phyloP scores from a whole-genome alignment of 345 rosid species.

The Melaleuca alternifolia region DNA sequence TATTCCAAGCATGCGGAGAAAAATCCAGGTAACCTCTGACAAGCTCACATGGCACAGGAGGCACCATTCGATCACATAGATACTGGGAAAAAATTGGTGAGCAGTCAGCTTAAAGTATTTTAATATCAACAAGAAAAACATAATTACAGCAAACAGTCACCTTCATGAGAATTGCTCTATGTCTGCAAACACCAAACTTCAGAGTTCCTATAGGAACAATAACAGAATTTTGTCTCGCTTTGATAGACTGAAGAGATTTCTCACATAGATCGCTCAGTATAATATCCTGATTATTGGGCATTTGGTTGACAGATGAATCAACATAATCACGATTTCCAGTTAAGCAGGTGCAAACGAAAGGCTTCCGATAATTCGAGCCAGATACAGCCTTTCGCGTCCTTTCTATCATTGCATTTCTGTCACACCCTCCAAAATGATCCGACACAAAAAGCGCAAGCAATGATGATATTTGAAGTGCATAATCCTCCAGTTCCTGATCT shows the following conservation, averaged over 20 bases:
- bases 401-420: slow-evolving; percentile 52
- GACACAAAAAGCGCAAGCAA: slow-evolving; percentile 92
- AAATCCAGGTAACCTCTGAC: slow-evolving; percentile 95
- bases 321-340: slow-evolving; percentile 49
- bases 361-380: slow-evolving; percentile 74
- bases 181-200: slow-evolving; percentile 91
- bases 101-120: not conserved
- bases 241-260: slow-evolving; percentile 58
- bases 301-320: slow-evolving; percentile 22
- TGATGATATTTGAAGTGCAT: slow-evolving; percentile 45
- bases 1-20: slow-evolving; percentile 94
- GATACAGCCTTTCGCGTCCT: slow-evolving; percentile 66
- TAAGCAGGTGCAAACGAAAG: slow-evolving; percentile 88
- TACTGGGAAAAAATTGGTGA: slow-evolving; percentile 31
- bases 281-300: slow-evolving; percentile 35
- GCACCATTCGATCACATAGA: slow-evolving; percentile 91
- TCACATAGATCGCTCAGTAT: slow-evolving; percentile 67
- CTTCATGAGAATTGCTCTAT: slow-evolving; percentile 90
- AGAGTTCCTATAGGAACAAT: slow-evolving; percentile 78
- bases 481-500: slow-evolving; percentile 21
- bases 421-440: slow-evolving; percentile 98
- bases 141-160: slow-evolving; percentile 14
- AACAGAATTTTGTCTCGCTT: slow-evolving; percentile 55
- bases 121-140: not conserved
- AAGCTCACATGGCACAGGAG: slow-evolving; percentile 94